These are phyloP conservation scores for Saccharomyces eubayanus DNA, from an alignment of 805 yeast species.

Conservation along the genomic window DNA sequence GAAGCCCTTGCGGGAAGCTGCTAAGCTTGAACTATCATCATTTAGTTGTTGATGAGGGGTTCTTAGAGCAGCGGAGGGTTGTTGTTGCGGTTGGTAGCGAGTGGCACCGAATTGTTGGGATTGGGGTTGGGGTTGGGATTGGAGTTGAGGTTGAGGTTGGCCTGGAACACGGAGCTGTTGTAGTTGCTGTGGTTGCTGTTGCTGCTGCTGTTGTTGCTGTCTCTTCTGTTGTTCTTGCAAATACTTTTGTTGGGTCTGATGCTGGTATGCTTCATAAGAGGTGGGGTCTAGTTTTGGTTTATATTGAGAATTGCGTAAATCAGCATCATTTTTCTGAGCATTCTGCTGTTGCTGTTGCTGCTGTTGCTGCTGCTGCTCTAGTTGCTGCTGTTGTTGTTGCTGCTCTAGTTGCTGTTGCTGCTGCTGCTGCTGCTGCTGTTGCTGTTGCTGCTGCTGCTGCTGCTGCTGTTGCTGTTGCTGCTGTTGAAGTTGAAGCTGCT, in stretches of 20 bases:
- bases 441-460: conserved; percentile 6
- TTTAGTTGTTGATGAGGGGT: conserved; percentile 3
- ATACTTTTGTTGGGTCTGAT: conserved; percentile 31
- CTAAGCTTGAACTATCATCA: not conserved
- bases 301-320: conserved; percentile 23
- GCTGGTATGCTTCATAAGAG: conserved; percentile 33
- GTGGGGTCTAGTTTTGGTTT: conserved; percentile 35
- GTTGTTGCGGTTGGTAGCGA: conserved; percentile 4
- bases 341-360: not conserved
- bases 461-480: conserved; percentile 8
- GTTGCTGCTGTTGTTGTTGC: conserved; percentile 4
- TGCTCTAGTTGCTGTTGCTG: conserved; percentile 11
- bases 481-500: conserved; percentile 9
- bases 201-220: conserved; percentile 16
- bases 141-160: conserved; percentile 12
- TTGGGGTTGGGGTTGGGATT: conserved; percentile 5
- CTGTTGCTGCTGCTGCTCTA: not conserved
- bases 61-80: conserved; percentile 7
- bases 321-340: not conserved
- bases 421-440: conserved; percentile 9
- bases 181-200: conserved; percentile 10
- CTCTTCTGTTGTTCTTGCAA: conserved; percentile 24
- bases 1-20: not conserved
- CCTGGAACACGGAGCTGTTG: conserved; percentile 12
- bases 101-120: conserved; percentile 9